Base-by-base conservation (phyloP, 352 stramenopile genomes). In the Globisporangium apiculatum region DNA sequence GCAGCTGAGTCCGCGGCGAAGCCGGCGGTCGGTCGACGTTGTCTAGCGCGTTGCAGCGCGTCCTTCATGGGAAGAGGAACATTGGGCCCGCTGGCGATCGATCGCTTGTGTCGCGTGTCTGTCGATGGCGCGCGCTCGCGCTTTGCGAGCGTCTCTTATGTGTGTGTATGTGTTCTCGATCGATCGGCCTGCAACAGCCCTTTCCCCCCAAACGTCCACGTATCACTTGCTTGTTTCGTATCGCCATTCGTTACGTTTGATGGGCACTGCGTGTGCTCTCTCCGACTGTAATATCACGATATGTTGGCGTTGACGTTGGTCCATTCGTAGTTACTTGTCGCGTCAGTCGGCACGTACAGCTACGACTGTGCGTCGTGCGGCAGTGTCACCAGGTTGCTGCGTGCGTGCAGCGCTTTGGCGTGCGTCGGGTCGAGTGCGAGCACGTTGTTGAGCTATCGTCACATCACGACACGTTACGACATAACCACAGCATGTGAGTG, bases 351-450 rank as follows among this genome's bases (percentile, higher is more conserved):
- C 24, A 2, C 24, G 2, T 38, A 5, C 10, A 5, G 6, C 15
- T 51, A 11, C 31, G 8, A n/a, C 18, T 31, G 18, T 38, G 7
- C 7, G n/a, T 49, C 37, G 9, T 35, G 18, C 45, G 38, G 42
- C 10, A 47, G 10, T n/a, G 42, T 45, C 38, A 17, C 48, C 38
- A 76, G 36, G 35, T 72, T 69, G 5, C 42, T 65, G 40, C 80
- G 57, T 24, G 69, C 72, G 46, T 68, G 41, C 10, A 36, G 51
- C 3, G 74, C 69, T 50, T 80, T 80, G 40, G 64, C 41, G 61
- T 83, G 69, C 0, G 43, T 61, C 14, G 67, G 64, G 12, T 83
- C 69, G 7, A 83, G 62, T 52, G 60, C 53, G 17, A 83, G 60
- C 55, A 75, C 65, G 41, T 60, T 67, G 17, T 54, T 55, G 31